phyloP scores from a whole-genome alignment of 2,329 filamentous ascomycete genomes.

The Xenosphaeropsis pyriputrescens region DNA sequence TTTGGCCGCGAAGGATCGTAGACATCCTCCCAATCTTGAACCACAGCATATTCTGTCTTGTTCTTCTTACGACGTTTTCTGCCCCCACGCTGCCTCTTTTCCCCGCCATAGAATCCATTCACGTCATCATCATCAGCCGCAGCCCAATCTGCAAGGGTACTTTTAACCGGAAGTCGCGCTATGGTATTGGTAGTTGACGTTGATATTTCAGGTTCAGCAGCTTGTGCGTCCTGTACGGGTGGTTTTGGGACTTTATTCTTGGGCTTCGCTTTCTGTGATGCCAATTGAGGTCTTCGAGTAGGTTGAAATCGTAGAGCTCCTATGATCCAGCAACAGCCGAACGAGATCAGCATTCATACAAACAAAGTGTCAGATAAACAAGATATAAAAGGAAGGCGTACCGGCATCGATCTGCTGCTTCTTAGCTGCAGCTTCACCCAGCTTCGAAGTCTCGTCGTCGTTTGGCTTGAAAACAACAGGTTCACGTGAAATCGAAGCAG shows the following conservation, averaged over 20 bases:
- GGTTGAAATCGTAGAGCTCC: conserved; percentile 74
- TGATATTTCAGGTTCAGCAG: too few species aligned
- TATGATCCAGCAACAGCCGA: conserved; percentile 9
- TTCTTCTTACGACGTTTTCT: conserved; percentile 52
- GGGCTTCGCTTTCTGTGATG: conserved; percentile 41
- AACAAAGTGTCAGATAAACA: too few species aligned
- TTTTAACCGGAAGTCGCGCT: conserved; percentile 38
- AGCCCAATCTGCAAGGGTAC: conserved; percentile 68
- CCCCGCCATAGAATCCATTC: conserved; percentile 42
- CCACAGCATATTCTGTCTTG: conserved; percentile 44
- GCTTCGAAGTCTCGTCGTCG: conserved; percentile 26
- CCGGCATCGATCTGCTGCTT: conserved; percentile 44
- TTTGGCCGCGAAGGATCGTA: conserved; percentile 78
- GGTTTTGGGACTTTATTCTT: conserved; percentile 25
- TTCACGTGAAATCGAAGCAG: conserved; percentile 56
- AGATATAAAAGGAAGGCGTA: conserved; percentile 25
- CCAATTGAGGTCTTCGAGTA: conserved; percentile 60
- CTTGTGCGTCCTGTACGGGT: too few species aligned
- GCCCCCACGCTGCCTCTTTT: conserved; percentile 59
- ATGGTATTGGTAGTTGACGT: neutral
- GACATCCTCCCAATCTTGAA: conserved; percentile 75
- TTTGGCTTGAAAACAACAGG: conserved; percentile 55
- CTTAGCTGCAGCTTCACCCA: conserved; percentile 34
- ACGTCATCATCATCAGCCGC: conserved; percentile 68
- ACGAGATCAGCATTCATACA: too few species aligned